A percentile compares a stretch with the other conserved stretches of the same genome.
Conservation (phyloP, 2,329 filamentous ascomycete genomes). For the Scedosporium aurantiacum region DNA sequence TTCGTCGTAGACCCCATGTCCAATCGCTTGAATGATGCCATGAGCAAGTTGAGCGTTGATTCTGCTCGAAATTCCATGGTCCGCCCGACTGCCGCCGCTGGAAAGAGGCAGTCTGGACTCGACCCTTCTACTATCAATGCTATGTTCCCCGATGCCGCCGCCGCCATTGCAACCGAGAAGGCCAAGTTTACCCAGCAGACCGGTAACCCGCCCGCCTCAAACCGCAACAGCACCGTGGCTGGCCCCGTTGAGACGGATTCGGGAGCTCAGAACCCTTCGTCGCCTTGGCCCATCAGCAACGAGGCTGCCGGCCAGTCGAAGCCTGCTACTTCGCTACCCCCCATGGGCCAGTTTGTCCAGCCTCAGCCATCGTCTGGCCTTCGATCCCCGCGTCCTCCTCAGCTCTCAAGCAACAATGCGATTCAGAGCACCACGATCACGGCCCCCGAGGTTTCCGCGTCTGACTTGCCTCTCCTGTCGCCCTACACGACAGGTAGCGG, state of each 20-base stretch:
- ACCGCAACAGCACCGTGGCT: conserved; percentile 68
- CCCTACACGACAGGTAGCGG: conserved; percentile 66
- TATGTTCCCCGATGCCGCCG: conserved; percentile 97
- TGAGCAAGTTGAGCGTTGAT: conserved; percentile 87
- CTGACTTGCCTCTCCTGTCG: conserved; percentile 76
- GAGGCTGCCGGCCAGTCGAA: conserved; percentile 52
- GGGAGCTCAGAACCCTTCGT: conserved; percentile 56
- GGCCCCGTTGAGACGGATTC: conserved; percentile 46
- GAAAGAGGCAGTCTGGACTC: conserved; percentile 86
- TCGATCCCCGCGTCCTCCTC: conserved; percentile 63
- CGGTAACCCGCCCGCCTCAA: conserved; percentile 78
- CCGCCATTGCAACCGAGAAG: conserved; percentile 97
- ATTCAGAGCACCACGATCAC: conserved; percentile 78
- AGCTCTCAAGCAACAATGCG: conserved; percentile 53
- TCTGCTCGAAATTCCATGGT: conserved; percentile 77
- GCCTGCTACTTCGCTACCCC: conserved; percentile 63
- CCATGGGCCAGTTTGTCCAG: conserved; percentile 93
- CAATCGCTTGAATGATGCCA: conserved; percentile 86
- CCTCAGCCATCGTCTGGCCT: conserved; percentile 63
- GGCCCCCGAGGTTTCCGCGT: conserved; percentile 51
- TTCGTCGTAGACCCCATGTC: conserved; percentile 78
- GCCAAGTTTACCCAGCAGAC: conserved; percentile 95
- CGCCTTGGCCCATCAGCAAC: conserved; percentile 60
- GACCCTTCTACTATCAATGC: conserved; percentile 90
- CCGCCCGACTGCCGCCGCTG: conserved; percentile 64